These are phyloP conservation scores for Paraphaeosphaeria sporulosa DNA, from an alignment of 2,329 filamentous ascomycete species.

Conservation along the genomic window DNA sequence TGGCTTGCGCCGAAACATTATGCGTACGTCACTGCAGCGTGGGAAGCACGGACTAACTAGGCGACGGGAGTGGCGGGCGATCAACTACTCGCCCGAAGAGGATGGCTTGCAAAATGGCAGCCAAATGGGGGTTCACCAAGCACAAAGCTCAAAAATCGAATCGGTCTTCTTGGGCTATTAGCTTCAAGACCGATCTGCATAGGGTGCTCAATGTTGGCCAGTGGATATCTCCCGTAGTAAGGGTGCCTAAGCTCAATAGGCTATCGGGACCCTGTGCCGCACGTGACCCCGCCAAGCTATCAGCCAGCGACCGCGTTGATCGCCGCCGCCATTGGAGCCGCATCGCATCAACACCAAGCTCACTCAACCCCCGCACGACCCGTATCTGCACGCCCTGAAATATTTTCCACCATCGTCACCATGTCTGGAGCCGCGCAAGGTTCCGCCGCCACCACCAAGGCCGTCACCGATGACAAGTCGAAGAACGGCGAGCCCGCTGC, in stretches of 20 bases:
- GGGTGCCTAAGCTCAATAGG: too few species aligned
- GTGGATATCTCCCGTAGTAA: too few species aligned
- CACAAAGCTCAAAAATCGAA: not conserved
- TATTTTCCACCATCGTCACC: conserved; percentile 12
- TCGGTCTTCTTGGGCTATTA: not conserved
- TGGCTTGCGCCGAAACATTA: not conserved
- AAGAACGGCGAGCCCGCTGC: conserved; percentile 57
- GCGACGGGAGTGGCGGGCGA: conserved; percentile 7
- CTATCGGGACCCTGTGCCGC: conserved; percentile 4
- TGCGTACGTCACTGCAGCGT: conserved; percentile 1
- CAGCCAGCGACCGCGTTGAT: conserved; percentile 21
- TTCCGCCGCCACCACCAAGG: conserved; percentile 51
- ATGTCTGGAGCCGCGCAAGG: conserved; percentile 59
- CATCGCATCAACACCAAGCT: conserved; percentile 24
- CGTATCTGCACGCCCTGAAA: conserved; percentile 2
- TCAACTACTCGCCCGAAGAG: conserved; percentile 1
- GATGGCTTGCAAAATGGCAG: not conserved
- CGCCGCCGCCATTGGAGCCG: conserved; percentile 23
- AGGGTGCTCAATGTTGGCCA: not conserved
- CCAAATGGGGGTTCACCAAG: too few species aligned
- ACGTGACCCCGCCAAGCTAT: conserved; percentile 28
- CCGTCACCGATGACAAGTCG: conserved; percentile 41
- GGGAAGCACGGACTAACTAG: not conserved
- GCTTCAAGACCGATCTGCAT: not conserved
- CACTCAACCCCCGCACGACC: not conserved